Evolutionary conservation across 2,329 filamentous ascomycete species (phyloP), one percentile per base, ranked within the genome.

Genomic region (Aspergillus clavatus): DNA sequence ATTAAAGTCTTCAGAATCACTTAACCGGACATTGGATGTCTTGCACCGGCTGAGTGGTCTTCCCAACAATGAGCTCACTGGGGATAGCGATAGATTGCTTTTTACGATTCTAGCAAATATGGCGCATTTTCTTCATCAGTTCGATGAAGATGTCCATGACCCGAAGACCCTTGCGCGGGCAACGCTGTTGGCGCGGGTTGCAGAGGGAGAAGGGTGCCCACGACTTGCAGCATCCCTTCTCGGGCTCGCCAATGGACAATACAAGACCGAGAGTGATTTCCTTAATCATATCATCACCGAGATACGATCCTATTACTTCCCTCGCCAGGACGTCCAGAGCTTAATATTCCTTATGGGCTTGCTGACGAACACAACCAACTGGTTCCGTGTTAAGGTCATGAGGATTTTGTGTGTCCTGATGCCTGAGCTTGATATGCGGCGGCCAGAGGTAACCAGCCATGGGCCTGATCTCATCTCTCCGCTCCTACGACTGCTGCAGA

Each of bases 401-500:
- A 84, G 88, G 48, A 83, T 97, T 10, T 79, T 98, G 0, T 87
- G 87, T 59, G 79, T 87, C 16, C 74, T 95, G 47, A 86, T 98
- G 38, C 88, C 89, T 0, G 85, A 91, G 42, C 86, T 96, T 24
- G 90, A 98, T 61, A 95, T 97, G 86, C 84, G 85, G 44, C 90
- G 90, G 57, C 82, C 86, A 0, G 90, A 95, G 53, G 87, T 98
- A 52, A 86, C 89, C 4, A 84, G 83, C 6, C 89, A 97, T 65
- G 91, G 93, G 0, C 90, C 91, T 1, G 94, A 98, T 68, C 78
- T 98, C 38, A 95, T 98, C 45, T 96, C 93, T 1, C 94, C 93
- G 0, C 76, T 98, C 0, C 72, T 98, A 43, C 82, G 93, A 43
- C 76, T 98, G 16, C 71, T 98, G 29, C 90, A 96, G 63, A 96